phyloP scores from a whole-genome alignment of 805 yeast species.

The Cyberlindnera petersonii region DNA sequence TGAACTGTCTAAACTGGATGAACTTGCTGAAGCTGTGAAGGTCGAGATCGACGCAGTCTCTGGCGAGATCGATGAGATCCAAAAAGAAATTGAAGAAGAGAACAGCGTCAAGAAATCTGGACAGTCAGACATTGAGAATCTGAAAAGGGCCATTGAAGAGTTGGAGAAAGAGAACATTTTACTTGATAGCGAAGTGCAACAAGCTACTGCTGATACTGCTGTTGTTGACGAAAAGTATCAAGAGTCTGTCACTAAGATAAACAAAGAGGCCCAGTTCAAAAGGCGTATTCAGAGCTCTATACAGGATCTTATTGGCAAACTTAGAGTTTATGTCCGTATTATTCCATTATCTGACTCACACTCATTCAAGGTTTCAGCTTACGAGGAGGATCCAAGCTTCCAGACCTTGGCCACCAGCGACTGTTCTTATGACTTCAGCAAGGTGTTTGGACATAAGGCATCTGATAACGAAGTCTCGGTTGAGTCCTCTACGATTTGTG shows the following conservation, averaged over 20 bases:
- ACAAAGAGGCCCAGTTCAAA: conserved; percentile 35
- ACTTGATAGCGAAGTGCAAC: conserved; percentile 21
- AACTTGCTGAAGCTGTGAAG: conserved; percentile 3
- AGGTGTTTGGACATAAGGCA: conserved; percentile 2
- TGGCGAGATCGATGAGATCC: conserved; percentile 1
- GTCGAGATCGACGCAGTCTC: conserved; percentile 4
- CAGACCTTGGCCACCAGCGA: background rate
- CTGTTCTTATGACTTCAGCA: conserved; percentile 8
- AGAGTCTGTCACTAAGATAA: conserved; percentile 28
- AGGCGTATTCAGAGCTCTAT: conserved; percentile 49
- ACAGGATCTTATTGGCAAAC: conserved; percentile 33
- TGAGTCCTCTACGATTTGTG: conserved; percentile 10
- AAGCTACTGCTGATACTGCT: conserved; percentile 24
- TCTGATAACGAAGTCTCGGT: conserved; percentile 4
- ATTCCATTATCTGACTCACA: too few species aligned
- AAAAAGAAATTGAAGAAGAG: conserved; percentile 2
- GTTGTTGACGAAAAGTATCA: conserved; percentile 23
- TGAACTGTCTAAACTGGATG: conserved; percentile 20
- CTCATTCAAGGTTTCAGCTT: background rate
- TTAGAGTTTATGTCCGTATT: conserved; percentile 26
- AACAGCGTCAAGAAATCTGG: background rate
- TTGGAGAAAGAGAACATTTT: conserved; percentile 23
- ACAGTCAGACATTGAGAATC: background rate
- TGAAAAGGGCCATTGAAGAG: conserved; percentile 20
- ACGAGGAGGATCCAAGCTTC: conserved; percentile 8